Evolutionary conservation across 495 filamentous ascomycete species (phyloP), one percentile per base, ranked within the genome.

Genomic region (Talaromyces liani): DNA sequence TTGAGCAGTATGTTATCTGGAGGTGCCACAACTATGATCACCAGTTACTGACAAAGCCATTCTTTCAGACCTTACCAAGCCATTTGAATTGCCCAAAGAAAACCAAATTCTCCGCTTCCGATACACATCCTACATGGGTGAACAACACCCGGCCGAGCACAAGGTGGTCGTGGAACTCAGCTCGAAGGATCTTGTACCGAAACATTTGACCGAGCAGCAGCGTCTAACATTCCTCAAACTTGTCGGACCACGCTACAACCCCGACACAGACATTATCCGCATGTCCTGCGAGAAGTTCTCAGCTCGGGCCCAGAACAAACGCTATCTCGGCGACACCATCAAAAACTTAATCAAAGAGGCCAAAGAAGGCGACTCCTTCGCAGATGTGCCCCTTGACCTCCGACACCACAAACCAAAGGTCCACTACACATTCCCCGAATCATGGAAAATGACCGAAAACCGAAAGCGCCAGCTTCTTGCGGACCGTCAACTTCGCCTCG

Each of bases 101-200:
- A 72, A 75, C 55, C 79, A 87, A 56, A 80, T 89, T 66, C 84
- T 98, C 58, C 88, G 94, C 65, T 98, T 97, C 82, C 88, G 94
- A 69, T 97, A 97, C 77, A 98, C 95, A n/a, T 90, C 87, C 55
- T 97, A 97, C 75, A 85, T 98, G 83, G 95, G 95, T 65, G 94
- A 98, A 75, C 74, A 86, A 60, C 95, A 98, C 74, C 93, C 95
- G 0, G 91, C 92, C 12, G 88, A 92, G 72, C 84, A 85, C 60
- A 98, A 98, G 78, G 91, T 98, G 29, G 93, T 97, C 6, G 84
- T 97, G 29, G 91, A 97, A 72, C 94, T 98, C 69, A 82, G 78
- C 65, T 85, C 90, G 14, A 66, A 69, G 47, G 92, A 96, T 73
- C 72, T 93, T 60, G 85, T 65, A 6, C 74, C 78, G 24, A 74